Evolutionary conservation across 495 filamentous ascomycete species (phyloP), one percentile per base, ranked within the genome.

Genomic region (Penicillium psychrofluorescens): DNA sequence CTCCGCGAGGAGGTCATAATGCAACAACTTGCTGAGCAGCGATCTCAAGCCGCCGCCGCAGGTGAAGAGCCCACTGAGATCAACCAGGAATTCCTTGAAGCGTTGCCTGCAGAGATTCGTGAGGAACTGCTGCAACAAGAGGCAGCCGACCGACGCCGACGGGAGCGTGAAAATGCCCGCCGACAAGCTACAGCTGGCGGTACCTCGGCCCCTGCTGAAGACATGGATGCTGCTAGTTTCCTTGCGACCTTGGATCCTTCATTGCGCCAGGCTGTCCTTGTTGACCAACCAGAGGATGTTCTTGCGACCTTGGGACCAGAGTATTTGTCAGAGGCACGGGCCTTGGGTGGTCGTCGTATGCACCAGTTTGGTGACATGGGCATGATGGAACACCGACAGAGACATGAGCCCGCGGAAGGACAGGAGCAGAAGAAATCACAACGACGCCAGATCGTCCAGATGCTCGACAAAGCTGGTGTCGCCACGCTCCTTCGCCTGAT

Each of bases 381-480:
- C 43, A 59, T 71, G 40, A 50, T 67, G 43, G 61, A 69, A 16
- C 56, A 62, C 32, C 72, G 72, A 12, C 64, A 65, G n/a, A 69
- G 76, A 41, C 61, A 61, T 41, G 67, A 71, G 31, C 53, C 56
- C 39, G 58, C 60, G 22, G 63, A 68, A 16, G 60, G 61, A 43
- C 62, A 71, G 51, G 67, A 76, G 42, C 55, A 59, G 6, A 80
- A 81, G 62, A 94, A 95, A 64, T 75, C 80, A 16, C 79, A 83
- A 50, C 78, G 88, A 44, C 81, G 82, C 54, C 83, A 86, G 15
- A 84, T 88, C 40, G 82, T 95, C 29, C 92, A 99, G 63, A 95
- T 97, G 83, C 79, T 97, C 6, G 94, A 99, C 66, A 96, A 95
- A 60, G 76, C 90, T 43, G 92, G 92, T 22, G 81, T 99, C 59